Evolutionary conservation across 75 land plant genomes (phyloP).

Genomic region (Cupressus sempervirens): DNA sequence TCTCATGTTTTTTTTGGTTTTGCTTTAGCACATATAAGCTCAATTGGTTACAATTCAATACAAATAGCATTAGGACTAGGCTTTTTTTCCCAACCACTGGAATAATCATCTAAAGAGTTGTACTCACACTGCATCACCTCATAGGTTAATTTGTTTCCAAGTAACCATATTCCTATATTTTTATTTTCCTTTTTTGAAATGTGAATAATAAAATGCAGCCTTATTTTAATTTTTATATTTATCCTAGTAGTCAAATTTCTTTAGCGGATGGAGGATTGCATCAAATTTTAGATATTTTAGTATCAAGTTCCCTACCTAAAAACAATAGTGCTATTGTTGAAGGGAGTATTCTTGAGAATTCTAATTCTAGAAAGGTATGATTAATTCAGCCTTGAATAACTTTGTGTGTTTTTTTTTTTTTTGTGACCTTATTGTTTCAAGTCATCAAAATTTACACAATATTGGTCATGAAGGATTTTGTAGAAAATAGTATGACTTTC

Average conservation of each 20-base stretch:
- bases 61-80: slow-evolving; percentile 29
- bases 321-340: slow-evolving; percentile 20
- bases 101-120: slow-evolving; percentile 49
- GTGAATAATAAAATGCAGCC: background rate
- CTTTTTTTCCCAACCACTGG: slow-evolving; percentile 42
- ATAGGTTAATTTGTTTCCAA: slow-evolving; percentile 44
- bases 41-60: slow-evolving; percentile 29
- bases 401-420: background rate
- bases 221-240: slow-evolving; percentile 23
- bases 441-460: background rate
- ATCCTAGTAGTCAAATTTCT: slow-evolving; percentile 28
- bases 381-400: background rate
- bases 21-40: slow-evolving; percentile 19
- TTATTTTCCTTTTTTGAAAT: background rate
- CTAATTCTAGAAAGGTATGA: slow-evolving; percentile 34
- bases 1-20: slow-evolving; percentile 32
- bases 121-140: slow-evolving; percentile 46
- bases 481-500: slow-evolving; percentile 27
- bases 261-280: slow-evolving; percentile 33
- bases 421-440: background rate
- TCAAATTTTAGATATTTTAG: slow-evolving; percentile 26
- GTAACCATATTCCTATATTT: background rate
- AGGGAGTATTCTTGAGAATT: slow-evolving; percentile 19
- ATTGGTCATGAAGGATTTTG: slow-evolving; percentile 38
- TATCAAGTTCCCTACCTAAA: slow-evolving; percentile 22